Percentiles rank a stretch among this genome's conserved stretches.
These are phyloP conservation scores for Neofusicoccum ribis DNA, from an alignment of 2,329 filamentous ascomycete genomes.

Conservation along the genomic window DNA sequence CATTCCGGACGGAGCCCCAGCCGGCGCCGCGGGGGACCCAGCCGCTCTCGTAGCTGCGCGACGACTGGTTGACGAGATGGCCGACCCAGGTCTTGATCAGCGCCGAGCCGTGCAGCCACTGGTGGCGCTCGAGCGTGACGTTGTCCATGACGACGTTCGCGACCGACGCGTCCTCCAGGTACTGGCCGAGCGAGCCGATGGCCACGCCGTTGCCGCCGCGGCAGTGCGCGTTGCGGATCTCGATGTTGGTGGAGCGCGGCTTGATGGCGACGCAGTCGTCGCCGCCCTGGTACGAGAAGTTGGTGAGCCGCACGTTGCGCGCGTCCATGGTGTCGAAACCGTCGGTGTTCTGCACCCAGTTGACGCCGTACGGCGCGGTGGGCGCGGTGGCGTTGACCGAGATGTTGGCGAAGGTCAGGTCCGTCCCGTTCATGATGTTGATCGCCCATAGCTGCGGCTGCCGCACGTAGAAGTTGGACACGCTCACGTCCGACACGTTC, in stretches of 20 bases:
- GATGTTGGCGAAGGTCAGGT: conserved; percentile 55
- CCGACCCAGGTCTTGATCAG: conserved; percentile 62
- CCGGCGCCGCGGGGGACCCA: conserved; percentile 53
- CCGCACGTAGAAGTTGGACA: conserved; percentile 54
- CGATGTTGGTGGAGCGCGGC: conserved; percentile 61
- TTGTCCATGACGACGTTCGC: conserved; percentile 51
- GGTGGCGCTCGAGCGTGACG: conserved; percentile 46
- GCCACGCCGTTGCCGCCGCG: conserved; percentile 55
- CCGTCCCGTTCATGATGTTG: conserved; percentile 60
- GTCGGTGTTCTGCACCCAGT: conserved; percentile 61
- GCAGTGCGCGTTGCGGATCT: conserved; percentile 56
- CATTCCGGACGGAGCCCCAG: conserved; percentile 55
- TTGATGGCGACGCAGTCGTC: conserved; percentile 65
- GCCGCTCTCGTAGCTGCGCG: conserved; percentile 48
- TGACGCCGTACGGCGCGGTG: conserved; percentile 51
- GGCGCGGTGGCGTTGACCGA: conserved; percentile 53
- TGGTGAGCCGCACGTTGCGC: conserved; percentile 50
- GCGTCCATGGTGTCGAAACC: conserved; percentile 60
- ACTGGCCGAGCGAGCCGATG: conserved; percentile 56
- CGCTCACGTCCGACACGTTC: conserved; percentile 57
- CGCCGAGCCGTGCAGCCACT: conserved; percentile 50
- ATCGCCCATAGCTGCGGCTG: conserved; percentile 56
- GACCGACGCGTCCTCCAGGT: conserved; percentile 55
- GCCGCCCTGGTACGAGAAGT: conserved; percentile 58
- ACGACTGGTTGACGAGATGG: conserved; percentile 43